Base-by-base conservation (phyloP, 129 eudicot genomes). In the Rutidosis leptorrhynchoides region DNA sequence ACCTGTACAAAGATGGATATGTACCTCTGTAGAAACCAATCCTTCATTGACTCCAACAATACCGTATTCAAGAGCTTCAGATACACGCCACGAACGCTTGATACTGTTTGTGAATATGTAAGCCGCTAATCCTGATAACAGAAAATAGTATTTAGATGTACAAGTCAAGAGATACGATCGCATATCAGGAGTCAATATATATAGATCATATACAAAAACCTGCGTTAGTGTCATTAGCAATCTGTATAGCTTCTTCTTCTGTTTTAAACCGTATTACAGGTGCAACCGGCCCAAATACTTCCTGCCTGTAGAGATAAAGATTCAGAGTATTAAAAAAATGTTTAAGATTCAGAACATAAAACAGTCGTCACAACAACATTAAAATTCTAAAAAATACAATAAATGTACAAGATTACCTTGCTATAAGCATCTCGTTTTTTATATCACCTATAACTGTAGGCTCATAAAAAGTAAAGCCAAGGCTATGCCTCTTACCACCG, bases 211-310 rank as follows among this genome's bases (percentile, higher is more conserved):
- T 21, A 45, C 26, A 68, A 72, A 58, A 62, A 93, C 99, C 99
- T 80, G 99, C 90, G 81, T 80, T 77, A 16, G 96, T 93, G 83
- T 93, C 96, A 52, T 93, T 89, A 64, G 99, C 99, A 70, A 86
- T 78, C 69, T 60, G 80, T 74, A 89, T 89, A 45, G 99, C 99
- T 71, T 89, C 96, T 65, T 89, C 95, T 81, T 89, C 96, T 0
- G 95, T 93, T 76, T 84, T 93, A 76, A 93, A 93, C 49, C 79
- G 75, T 79, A 83, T 53, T 64, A 93, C 77, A 15, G 99, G 95
- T 62, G 95, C 92, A 74, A 93, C 96, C 27, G 99, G 99, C 70
- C 99, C 99, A 82, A 93, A 93, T 58, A 89, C 84, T 79, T 93
- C 95, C 78, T 93, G 90, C 72, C 95, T 88, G 85, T 32, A 62